Conservation (phyloP, 495 filamentous ascomycete genomes). For the Annulohypoxylon stygium region DNA sequence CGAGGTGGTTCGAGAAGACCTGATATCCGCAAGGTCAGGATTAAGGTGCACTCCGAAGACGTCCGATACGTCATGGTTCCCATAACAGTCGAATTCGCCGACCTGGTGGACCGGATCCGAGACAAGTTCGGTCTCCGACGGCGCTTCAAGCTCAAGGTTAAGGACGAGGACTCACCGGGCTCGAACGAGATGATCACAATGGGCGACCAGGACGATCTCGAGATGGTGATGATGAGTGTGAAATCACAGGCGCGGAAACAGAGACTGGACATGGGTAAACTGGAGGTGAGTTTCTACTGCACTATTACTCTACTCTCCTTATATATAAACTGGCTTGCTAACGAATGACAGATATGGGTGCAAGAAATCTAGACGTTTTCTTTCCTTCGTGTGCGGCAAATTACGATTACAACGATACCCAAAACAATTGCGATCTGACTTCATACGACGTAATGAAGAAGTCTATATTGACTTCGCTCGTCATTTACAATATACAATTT, state of each 20-base stretch:
- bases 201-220: slow-evolving; percentile 95
- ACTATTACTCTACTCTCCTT: no score
- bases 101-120: slow-evolving; percentile 80
- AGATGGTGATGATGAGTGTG: slow-evolving; percentile 79
- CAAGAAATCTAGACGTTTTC: slow-evolving; percentile 65
- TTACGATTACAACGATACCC: slow-evolving; percentile 53
- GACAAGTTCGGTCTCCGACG: slow-evolving; percentile 83
- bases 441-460: slow-evolving; percentile 52
- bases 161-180: slow-evolving; percentile 78
- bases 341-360: slow-evolving; percentile 71
- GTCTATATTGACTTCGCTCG: slow-evolving; percentile 27
- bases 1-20: slow-evolving; percentile 62
- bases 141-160: slow-evolving; percentile 85
- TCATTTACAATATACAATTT: slow-evolving; percentile 19
- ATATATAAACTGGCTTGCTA: no score
- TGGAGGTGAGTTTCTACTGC: slow-evolving; percentile 96
- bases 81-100: slow-evolving; percentile 76
- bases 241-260: slow-evolving; percentile 78
- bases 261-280: slow-evolving; percentile 87
- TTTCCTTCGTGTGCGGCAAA: slow-evolving; percentile 40
- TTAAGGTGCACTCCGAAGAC: slow-evolving; percentile 93
- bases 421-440: slow-evolving; percentile 49
- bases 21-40: slow-evolving; percentile 73
- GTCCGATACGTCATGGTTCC: slow-evolving; percentile 94
- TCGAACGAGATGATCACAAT: slow-evolving; percentile 92